Evolutionary conservation across 1,284 basidiomycete species (phyloP), one percentile per base, ranked within the genome.

Genomic region (Austroboletus olivaceoglutinosus): DNA sequence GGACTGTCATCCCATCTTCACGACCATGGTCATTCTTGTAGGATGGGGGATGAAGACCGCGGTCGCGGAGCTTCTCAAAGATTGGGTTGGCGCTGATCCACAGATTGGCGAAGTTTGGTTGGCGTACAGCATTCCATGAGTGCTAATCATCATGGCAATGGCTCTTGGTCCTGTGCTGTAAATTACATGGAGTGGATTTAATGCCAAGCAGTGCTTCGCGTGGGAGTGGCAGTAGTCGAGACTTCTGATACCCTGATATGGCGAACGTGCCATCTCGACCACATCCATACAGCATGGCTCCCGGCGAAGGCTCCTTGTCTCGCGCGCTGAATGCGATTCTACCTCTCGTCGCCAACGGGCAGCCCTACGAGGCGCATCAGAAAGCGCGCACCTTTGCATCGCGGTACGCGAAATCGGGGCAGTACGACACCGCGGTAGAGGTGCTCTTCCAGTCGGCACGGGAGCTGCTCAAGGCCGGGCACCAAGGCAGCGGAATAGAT

Each of bases 321-420:
- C 78, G 80, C 52, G 89, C 89, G 42, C 73, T 91, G 18, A 81
- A 81, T 57, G 87, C 86, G 5, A 91, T 91, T 54, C 70, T 91
- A 30, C 89, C 89, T 19, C 78, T 87, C 43, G 85, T 93, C 49
- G 68, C 78, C 13, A 74, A 76, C 18, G 81, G 86, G 15, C 76
- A 86, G 53, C 81, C 89, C 4, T 96, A 97, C 70, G 90, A 91
- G 60, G 93, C 93, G 0, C 94, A 97, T 62, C 93, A 97, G 69
- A 96, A 96, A 73, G 90, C 93, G 23, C 84, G 94, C 29, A 97
- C 94, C 23, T 95, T 94, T 56, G 92, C 92, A 6, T 86, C 93
- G 12, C 81, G 93, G 60, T 91, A 96, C 66, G 73, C 77, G 45
- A 88, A 90, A 69, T 84, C 90, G 4, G 78, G 77, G 2, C 86